phyloP scores from a whole-genome alignment of 1,139 yeast genomes.

The Kodamaea suecica region DNA sequence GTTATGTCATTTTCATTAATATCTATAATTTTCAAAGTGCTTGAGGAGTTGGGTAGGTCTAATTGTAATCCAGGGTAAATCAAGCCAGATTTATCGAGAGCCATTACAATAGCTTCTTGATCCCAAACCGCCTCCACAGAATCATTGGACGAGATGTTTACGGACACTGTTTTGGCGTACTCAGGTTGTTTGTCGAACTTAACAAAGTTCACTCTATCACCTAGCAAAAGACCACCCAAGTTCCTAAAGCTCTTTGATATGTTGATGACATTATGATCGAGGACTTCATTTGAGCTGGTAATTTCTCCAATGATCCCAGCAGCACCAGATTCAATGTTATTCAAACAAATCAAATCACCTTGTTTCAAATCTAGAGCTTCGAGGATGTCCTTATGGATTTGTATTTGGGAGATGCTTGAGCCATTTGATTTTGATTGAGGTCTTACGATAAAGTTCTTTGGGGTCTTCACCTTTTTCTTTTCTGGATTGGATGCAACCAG shows the following conservation, averaged over 20 bases:
- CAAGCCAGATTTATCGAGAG: slow-evolving; percentile 50
- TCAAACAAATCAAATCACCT: slow-evolving; percentile 54
- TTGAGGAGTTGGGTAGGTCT: slow-evolving; percentile 3
- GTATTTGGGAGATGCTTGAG: slow-evolving; percentile 33
- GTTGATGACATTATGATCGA: slow-evolving; percentile 51
- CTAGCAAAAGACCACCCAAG: slow-evolving; percentile 60
- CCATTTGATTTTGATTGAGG: slow-evolving; percentile 33
- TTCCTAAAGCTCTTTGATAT: slow-evolving; percentile 49
- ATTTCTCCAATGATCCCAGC: slow-evolving; percentile 48
- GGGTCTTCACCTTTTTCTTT: slow-evolving; percentile 42
- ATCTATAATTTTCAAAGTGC: slow-evolving; percentile 20
- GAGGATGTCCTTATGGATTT: slow-evolving; percentile 50
- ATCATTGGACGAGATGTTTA: slow-evolving; percentile 8
- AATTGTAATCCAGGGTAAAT: slow-evolving; percentile 52
- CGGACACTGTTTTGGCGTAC: slow-evolving; percentile 34
- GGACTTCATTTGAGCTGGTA: slow-evolving; percentile 35
- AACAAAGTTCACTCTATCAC: slow-evolving; percentile 61
- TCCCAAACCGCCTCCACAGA: slow-evolving; percentile 10
- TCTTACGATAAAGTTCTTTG: slow-evolving; percentile 54
- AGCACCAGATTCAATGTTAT: slow-evolving; percentile 44
- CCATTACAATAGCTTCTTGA: slow-evolving; percentile 23
- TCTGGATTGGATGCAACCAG: slow-evolving; percentile 19
- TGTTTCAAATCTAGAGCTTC: slow-evolving; percentile 50
- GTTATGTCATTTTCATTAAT: slow-evolving; percentile 20
- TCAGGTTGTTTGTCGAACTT: slow-evolving; percentile 50